Evolutionary conservation across 2,329 filamentous ascomycete genomes (phyloP).

Genomic region (Trichoderma afroharzianum): DNA sequence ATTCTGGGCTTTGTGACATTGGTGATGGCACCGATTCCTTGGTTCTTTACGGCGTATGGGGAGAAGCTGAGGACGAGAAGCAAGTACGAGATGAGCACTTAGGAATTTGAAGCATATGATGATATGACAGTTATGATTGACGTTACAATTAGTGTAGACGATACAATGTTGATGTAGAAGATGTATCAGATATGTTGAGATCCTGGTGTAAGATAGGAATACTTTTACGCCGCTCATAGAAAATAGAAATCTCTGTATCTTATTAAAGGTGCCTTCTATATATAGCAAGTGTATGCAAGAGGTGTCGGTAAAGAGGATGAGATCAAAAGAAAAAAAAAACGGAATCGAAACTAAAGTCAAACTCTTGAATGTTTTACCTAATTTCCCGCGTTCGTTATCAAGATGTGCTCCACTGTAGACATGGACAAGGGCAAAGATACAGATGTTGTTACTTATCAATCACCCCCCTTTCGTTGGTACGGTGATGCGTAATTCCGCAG

Average conservation of each 20-base stretch:
- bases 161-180: background rate
- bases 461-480: background rate
- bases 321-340: background rate
- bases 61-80: slow-evolving; percentile 24
- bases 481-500: background rate
- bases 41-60: slow-evolving; percentile 27
- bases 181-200: background rate
- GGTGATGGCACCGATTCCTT: slow-evolving; percentile 35
- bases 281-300: background rate
- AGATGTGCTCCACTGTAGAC: background rate
- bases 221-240: background rate
- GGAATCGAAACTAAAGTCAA: background rate
- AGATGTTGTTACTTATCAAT: background rate
- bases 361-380: background rate
- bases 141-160: background rate
- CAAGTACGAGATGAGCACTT: slow-evolving; percentile 28
- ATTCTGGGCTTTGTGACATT: slow-evolving; percentile 39
- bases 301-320: background rate
- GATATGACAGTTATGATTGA: background rate
- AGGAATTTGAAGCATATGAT: background rate
- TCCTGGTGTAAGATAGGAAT: background rate
- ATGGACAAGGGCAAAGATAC: background rate
- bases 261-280: background rate
- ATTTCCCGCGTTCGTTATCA: background rate
- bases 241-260: background rate